Evolutionary conservation across 441 rosid species (phyloP), one percentile per base, ranked within the genome.

Genomic region (Gossypium armourianum): DNA sequence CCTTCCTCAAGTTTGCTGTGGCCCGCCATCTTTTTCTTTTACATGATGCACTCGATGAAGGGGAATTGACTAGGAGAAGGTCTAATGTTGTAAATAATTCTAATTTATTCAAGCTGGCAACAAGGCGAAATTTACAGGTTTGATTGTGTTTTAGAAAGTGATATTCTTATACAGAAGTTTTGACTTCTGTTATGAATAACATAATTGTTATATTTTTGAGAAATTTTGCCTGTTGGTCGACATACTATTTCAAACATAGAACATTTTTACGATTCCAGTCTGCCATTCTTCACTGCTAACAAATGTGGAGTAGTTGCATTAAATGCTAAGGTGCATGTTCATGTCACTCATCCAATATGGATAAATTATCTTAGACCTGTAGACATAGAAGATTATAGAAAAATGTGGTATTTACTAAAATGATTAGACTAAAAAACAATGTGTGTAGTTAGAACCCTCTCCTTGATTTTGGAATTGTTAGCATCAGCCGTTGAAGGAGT

Each of bases 1-100:
- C 92, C 73, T 94, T 94, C 77, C 96, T 92, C 75, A 91, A 94
- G 84, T 92, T 83, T 87, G 85, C 88, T 13, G 97, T 94, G 54
- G 90, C 90, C 29, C 90, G 97, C 10, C 85, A 83, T 76, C 86
- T 90, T 76, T 94, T 94, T 81, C 91, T 94, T 72, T 81, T 75
- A 62, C 84, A 91, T 73, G 91, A 85, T 77, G 79, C 81, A 55
- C 84, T 91, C 72, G 97, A 91, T 77, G 99, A 94, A 83, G 98
- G 98, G 76, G 81, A 79, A 76, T 92, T 91, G 69, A 94, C 97
- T 62, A 76, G 88, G 74, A 88, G 74, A 79, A 93, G 99, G 78
- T 90, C 97, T n/a, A 86, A 89, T 74, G 77, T 68, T 73, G 97
- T 94, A 69, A 90, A 90, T 62, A 94, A 94, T 77, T 80, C 85